These are phyloP conservation scores for Globisporangium recalcitrans DNA, from an alignment of 352 stramenopile species.

Conservation along the genomic window DNA sequence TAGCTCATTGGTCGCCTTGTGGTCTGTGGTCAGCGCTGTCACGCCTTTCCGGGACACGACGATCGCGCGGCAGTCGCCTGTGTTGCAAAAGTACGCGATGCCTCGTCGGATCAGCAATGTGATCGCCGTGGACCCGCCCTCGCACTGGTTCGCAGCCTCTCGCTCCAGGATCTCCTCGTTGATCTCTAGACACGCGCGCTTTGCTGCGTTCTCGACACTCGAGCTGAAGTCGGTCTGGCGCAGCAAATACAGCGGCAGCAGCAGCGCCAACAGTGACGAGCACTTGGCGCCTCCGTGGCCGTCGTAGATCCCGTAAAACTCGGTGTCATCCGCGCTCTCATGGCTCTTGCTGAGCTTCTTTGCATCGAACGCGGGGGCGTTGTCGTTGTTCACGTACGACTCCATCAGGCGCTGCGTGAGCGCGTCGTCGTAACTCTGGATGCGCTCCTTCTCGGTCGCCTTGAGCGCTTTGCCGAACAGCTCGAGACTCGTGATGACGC, in stretches of 20 bases:
- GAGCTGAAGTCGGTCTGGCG: slow-evolving; percentile 40
- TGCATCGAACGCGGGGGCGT: slow-evolving; percentile 32
- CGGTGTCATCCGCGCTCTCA: slow-evolving; percentile 29
- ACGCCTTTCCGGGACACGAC: slow-evolving; percentile 39
- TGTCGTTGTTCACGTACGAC: slow-evolving; percentile 32
- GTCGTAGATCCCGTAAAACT: slow-evolving; percentile 76
- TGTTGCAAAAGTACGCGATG: slow-evolving; percentile 60
- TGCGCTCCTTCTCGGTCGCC: slow-evolving; percentile 25
- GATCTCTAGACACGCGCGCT: slow-evolving; percentile 44
- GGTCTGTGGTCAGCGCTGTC: slow-evolving; percentile 59
- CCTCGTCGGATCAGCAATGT: slow-evolving; percentile 50
- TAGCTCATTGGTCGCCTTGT: slow-evolving; percentile 61
- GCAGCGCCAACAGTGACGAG: slow-evolving; percentile 54
- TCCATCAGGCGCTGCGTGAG: slow-evolving; percentile 39
- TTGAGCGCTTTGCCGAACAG: slow-evolving; percentile 47
- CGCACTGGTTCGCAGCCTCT: slow-evolving; percentile 37
- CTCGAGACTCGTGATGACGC: slow-evolving; percentile 65
- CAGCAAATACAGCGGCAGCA: slow-evolving; percentile 68
- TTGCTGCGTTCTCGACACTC: slow-evolving; percentile 35
- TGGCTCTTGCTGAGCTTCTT: slow-evolving; percentile 33
- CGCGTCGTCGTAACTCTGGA: slow-evolving; percentile 26
- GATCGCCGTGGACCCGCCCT: slow-evolving; percentile 60
- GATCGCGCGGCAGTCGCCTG: slow-evolving; percentile 70
- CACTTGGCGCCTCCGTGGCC: slow-evolving; percentile 59
- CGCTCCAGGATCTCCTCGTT: slow-evolving; percentile 67